phyloP scores from a whole-genome alignment of 352 stramenopile species.

The Phytophthora vignae region DNA sequence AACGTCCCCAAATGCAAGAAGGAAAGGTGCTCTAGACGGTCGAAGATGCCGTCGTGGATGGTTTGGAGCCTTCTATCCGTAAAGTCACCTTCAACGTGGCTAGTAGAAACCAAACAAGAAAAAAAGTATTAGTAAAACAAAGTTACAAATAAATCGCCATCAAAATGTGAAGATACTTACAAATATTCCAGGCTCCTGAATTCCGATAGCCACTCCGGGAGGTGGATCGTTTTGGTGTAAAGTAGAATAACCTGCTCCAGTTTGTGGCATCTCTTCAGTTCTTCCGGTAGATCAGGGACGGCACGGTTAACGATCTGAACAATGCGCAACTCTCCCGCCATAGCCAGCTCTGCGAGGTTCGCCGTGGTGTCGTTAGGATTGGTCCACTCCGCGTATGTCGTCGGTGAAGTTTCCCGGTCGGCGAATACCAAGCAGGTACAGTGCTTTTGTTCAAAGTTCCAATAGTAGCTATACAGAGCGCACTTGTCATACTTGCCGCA shows the following conservation, averaged over 20 bases:
- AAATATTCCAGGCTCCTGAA: neutral
- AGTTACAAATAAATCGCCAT: neutral
- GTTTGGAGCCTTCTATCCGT: neutral
- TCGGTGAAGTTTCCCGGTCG: constrained; percentile 36
- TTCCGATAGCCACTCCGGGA: neutral
- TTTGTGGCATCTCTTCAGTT: neutral
- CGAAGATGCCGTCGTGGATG: neutral
- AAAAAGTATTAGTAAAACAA: neutral
- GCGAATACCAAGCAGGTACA: constrained; percentile 53
- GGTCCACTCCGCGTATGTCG: constrained; percentile 50
- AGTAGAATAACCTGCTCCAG: neutral
- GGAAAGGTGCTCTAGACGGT: neutral
- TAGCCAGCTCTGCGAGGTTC: constrained; percentile 38
- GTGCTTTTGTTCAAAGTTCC: constrained; percentile 41
- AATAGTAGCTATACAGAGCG: constrained; percentile 48
- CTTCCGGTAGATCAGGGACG: neutral
- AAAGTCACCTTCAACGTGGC: neutral
- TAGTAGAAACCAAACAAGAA: neutral
- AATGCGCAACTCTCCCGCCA: constrained; percentile 31
- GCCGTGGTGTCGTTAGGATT: constrained; percentile 41
- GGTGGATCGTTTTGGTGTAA: neutral
- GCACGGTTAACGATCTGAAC: neutral
- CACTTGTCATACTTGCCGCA: constrained; percentile 44
- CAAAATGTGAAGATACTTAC: neutral
- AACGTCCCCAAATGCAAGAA: constrained; percentile 1